These are phyloP conservation scores for Agaricales sp. DNA, from an alignment of 1,284 basidiomycete species.

Conservation along the genomic window DNA sequence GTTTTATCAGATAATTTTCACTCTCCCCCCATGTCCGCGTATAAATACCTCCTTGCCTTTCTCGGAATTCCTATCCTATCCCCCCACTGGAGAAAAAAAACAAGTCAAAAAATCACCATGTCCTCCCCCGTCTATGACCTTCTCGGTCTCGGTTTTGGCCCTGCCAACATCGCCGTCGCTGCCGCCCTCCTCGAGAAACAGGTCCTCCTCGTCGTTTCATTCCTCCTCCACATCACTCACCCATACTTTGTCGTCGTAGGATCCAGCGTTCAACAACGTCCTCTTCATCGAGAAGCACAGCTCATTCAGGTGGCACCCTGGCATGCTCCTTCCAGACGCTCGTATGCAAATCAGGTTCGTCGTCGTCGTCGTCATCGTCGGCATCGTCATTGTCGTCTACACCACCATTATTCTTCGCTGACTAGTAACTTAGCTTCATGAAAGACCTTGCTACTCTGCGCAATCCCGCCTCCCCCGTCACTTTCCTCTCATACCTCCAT, in stretches of 20 bases:
- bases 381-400: background rate
- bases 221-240: conserved; percentile 2
- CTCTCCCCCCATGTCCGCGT: background rate
- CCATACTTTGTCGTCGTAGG: background rate
- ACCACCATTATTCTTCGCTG: conserved; percentile 5
- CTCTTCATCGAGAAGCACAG: conserved; percentile 43
- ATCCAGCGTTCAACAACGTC: conserved; percentile 23
- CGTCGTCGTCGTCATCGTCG: background rate
- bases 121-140: conserved; percentile 29
- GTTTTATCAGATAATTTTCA: background rate
- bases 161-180: conserved; percentile 46
- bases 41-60: background rate
- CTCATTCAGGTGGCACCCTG: conserved; percentile 46
- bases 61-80: no score
- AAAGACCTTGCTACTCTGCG: conserved; percentile 52
- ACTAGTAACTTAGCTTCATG: conserved; percentile 32
- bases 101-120: no score
- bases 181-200: conserved; percentile 38
- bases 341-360: conserved; percentile 49
- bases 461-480: conserved; percentile 43
- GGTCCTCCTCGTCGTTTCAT: conserved; percentile 8
- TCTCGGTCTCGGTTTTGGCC: conserved; percentile 50
- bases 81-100: no score
- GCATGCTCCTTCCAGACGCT: conserved; percentile 45
- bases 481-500: conserved; percentile 48